Evolutionary conservation across 2,329 filamentous ascomycete species (phyloP).

Genomic region (Hypoxylon sp.): DNA sequence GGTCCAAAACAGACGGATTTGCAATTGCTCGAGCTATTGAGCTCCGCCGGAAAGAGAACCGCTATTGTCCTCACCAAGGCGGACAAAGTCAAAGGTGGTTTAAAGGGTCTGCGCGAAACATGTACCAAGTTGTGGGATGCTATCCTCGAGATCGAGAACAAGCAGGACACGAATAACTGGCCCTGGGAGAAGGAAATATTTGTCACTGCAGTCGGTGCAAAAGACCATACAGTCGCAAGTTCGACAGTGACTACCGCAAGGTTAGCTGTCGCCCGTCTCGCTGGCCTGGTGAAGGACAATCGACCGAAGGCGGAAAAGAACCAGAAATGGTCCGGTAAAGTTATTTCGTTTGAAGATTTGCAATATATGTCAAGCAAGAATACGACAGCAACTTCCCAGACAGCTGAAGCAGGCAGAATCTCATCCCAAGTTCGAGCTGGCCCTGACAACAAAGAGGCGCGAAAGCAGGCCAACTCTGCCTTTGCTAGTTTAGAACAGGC

Average conservation of each 20-base stretch:
- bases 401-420: background rate
- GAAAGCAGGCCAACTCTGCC: background rate
- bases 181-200: constrained; percentile 51
- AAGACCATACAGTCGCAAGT: constrained; percentile 39
- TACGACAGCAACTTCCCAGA: background rate
- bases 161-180: constrained; percentile 43
- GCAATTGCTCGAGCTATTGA: constrained; percentile 62
- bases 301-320: constrained; percentile 50
- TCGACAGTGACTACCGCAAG: constrained; percentile 48
- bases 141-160: constrained; percentile 43
- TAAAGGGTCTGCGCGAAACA: constrained; percentile 46
- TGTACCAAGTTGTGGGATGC: constrained; percentile 50
- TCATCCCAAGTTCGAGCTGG: background rate
- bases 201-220: constrained; percentile 51
- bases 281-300: constrained; percentile 48
- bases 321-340: constrained; percentile 55
- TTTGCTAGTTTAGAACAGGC: constrained; percentile 39
- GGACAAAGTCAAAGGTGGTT: constrained; percentile 60
- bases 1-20: constrained; percentile 63
- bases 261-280: constrained; percentile 50
- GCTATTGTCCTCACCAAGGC: constrained; percentile 69
- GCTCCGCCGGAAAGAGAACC: constrained; percentile 60
- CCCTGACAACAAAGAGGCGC: background rate
- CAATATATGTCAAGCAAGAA: constrained; percentile 40
- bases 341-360: constrained; percentile 55